These are phyloP conservation scores for Kingdonia uniflora DNA, from an alignment of 164 flowering plant species.

Conservation along the genomic window DNA sequence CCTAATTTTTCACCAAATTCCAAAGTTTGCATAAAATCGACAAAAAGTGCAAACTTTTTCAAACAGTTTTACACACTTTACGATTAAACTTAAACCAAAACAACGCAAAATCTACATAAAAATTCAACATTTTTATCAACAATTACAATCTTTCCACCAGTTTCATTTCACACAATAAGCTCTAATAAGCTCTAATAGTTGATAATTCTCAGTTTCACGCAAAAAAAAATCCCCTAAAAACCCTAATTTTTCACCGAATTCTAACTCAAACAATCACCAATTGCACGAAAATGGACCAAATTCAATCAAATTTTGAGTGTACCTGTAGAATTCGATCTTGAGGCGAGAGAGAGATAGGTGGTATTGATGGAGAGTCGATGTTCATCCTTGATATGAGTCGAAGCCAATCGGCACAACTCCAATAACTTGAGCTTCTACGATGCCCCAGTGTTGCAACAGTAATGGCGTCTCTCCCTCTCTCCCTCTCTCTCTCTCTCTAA, in stretches of 20 bases:
- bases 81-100: too few species aligned
- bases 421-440: conserved; percentile 20
- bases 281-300: background rate
- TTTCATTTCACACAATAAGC: background rate
- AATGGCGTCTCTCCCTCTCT: too few species aligned
- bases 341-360: conserved; percentile 13
- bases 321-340: conserved; percentile 46
- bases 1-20: too few species aligned
- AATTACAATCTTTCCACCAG: too few species aligned
- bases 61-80: too few species aligned
- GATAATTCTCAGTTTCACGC: background rate
- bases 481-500: too few species aligned
- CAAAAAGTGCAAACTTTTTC: too few species aligned
- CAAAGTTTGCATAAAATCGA: too few species aligned
- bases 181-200: background rate
- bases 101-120: too few species aligned
- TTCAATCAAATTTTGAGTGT: background rate
- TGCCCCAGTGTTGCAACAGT: too few species aligned
- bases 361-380: conserved; percentile 39
- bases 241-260: background rate
- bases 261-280: background rate
- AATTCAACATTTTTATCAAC: too few species aligned
- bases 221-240: background rate
- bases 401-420: conserved; percentile 49
- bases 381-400: conserved; percentile 33